Conservation (phyloP, 1,284 basidiomycete genomes). For the Tilletia walkeri region DNA sequence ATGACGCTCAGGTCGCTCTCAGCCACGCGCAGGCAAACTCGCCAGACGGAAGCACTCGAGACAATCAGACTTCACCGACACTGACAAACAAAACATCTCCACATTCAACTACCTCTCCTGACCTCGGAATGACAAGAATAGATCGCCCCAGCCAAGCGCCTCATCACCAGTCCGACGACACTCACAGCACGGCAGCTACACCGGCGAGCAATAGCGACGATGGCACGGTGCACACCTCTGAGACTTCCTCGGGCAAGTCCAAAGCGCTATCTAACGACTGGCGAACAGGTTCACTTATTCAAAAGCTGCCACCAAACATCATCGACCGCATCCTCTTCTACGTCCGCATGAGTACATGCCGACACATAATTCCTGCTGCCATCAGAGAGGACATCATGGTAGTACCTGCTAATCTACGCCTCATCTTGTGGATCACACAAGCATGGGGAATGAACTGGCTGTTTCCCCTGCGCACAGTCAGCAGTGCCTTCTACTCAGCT, state of each 20-base stretch:
- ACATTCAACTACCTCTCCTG: not conserved
- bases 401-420: not conserved
- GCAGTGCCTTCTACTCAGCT: not conserved
- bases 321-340: constrained; percentile 7
- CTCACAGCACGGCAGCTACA: not conserved
- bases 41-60: no score
- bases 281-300: not conserved
- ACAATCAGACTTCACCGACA: not conserved
- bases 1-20: no score
- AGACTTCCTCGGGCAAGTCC: constrained; percentile 16
- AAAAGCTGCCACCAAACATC: not conserved
- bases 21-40: no score
- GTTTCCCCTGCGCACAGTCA: not conserved
- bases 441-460: constrained; percentile 13
- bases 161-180: constrained; percentile 2
- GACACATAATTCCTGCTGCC: not conserved
- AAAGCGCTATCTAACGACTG: not conserved
- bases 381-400: not conserved
- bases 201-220: constrained; percentile 12
- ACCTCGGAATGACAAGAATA: not conserved
- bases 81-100: not conserved
- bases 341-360: not conserved
- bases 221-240: constrained; percentile 9
- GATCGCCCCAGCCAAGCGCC: not conserved
- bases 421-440: not conserved